phyloP scores from a whole-genome alignment of 192 early-diverging fungal genomes.

The Pilobolus umbonatus region DNA sequence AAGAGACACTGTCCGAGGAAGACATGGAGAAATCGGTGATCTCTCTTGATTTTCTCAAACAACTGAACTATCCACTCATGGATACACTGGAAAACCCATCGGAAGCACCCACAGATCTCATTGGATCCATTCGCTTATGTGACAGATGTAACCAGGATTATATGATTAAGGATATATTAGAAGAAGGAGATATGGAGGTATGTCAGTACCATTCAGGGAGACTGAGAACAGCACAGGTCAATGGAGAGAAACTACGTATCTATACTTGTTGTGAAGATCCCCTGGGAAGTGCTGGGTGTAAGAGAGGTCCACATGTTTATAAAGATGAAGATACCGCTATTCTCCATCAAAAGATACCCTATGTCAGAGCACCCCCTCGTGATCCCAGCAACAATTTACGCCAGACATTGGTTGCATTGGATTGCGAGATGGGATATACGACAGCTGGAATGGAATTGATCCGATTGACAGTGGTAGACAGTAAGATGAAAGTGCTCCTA shows the following conservation, averaged over 20 bases:
- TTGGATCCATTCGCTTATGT: constrained; percentile 28
- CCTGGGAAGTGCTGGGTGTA: constrained; percentile 44
- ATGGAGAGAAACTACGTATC: constrained; percentile 30
- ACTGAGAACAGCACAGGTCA: constrained; percentile 10
- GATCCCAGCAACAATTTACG: neutral
- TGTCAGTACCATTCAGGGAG: constrained; percentile 48
- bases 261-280: constrained; percentile 47
- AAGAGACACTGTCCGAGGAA: neutral
- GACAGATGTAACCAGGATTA: constrained; percentile 47
- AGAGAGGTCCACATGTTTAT: constrained; percentile 60
- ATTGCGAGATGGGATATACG: constrained; percentile 78
- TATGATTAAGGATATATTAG: constrained; percentile 36
- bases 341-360: constrained; percentile 42
- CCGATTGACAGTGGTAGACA: constrained; percentile 52
- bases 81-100: constrained; percentile 3
- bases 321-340: constrained; percentile 44
- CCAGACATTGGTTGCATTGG: constrained; percentile 48
- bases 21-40: constrained; percentile 22
- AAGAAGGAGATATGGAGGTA: constrained; percentile 27
- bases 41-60: constrained; percentile 23
- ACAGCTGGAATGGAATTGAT: constrained; percentile 63
- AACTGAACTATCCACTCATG: constrained; percentile 40
- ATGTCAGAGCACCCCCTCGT: constrained; percentile 34
- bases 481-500: constrained; percentile 41
- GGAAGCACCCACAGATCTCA: neutral